Evolutionary conservation across 2,329 filamentous ascomycete species (phyloP), one percentile per base, ranked within the genome.

Genomic region (Aureobasidium namibiae): DNA sequence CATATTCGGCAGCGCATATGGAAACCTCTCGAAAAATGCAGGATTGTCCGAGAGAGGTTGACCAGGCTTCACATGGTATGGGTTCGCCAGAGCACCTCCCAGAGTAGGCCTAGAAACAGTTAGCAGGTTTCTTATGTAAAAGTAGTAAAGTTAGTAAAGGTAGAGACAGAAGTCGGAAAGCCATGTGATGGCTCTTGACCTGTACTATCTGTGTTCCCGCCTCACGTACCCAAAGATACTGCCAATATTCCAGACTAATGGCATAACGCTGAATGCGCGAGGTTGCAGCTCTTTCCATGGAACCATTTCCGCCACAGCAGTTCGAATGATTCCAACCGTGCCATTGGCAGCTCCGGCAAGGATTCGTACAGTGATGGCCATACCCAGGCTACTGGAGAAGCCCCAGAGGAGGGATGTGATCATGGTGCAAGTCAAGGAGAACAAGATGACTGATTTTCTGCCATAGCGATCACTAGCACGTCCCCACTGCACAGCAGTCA

Each of bases 221-320:
- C n/a, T n/a, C n/a, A n/a, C n/a, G n/a, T n/a, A n/a, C 0, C 92
- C 92, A 65, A 96, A 88, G 38, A 96, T 90, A 36, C 85, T 88
- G 0, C 92, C 92, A 56, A 96, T 77, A 11, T 86, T 91, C 88
- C 90, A 97, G 1, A 88, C 89, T 16, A 97, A 75, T 4, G 92
- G 92, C 92, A 97, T 96, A 46, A 97, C 79, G 63, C 87, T 91
- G 72, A 97, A 97, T 0, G 94, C 94, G 56, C 85, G 80, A 0
- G 92, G 92, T 68, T 96, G 92, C 7, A 96, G 78, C 68, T 91
- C 88, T 70, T 82, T 90, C 71, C 94, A 85, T 0, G 90, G 89
- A 1, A 96, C 91, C 80, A 96, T 85, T 72, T 96, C 92, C 0
- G 92, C 92, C 2, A 96, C 91, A 76, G 94, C 90, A 16, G 90